Evolutionary conservation across 768 basidiomycete genomes (phyloP).

Genomic region (Lepiota venenata): DNA sequence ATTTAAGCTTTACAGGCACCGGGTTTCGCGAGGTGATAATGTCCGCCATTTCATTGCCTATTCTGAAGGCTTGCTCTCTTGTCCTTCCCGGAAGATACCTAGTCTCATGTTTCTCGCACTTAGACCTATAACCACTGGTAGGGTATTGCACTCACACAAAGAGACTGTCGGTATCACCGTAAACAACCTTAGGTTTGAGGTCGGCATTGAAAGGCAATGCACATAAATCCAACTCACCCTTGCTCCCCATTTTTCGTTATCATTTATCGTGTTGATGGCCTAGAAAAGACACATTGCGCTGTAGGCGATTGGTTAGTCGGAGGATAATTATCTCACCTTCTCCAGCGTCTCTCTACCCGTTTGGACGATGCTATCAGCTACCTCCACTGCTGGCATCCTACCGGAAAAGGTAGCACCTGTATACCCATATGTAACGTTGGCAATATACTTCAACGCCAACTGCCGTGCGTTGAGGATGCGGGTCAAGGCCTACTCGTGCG

Average conservation of each 20-base stretch:
- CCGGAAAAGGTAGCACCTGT: constrained; percentile 94
- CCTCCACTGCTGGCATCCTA: constrained; percentile 97
- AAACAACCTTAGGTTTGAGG: constrained; percentile 62
- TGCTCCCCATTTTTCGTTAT: constrained; percentile 82
- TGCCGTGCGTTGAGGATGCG: constrained; percentile 88
- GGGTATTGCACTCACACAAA: constrained; percentile 55
- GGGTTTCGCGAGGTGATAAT: constrained; percentile 85
- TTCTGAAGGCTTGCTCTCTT: constrained; percentile 89
- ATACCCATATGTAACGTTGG: constrained; percentile 95
- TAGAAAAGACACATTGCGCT: constrained; percentile 24
- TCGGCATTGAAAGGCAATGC: neutral
- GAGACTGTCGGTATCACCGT: constrained; percentile 96
- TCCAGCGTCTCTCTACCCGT: constrained; percentile 94
- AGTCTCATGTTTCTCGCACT: neutral
- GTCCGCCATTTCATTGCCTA: constrained; percentile 92
- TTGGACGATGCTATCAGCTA: constrained; percentile 97
- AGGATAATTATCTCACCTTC: constrained; percentile 50
- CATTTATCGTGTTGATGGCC: constrained; percentile 82
- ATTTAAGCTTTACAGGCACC: constrained; percentile 91
- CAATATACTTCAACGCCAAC: constrained; percentile 89
- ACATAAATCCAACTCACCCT: constrained; percentile 28
- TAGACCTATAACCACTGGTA: neutral
- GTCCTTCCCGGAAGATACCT: constrained; percentile 84
- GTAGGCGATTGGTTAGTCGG: neutral
- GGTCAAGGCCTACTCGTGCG: constrained; percentile 53